Base-by-base conservation (phyloP, 345 rosid species). In the Linum usitatissimum region DNA sequence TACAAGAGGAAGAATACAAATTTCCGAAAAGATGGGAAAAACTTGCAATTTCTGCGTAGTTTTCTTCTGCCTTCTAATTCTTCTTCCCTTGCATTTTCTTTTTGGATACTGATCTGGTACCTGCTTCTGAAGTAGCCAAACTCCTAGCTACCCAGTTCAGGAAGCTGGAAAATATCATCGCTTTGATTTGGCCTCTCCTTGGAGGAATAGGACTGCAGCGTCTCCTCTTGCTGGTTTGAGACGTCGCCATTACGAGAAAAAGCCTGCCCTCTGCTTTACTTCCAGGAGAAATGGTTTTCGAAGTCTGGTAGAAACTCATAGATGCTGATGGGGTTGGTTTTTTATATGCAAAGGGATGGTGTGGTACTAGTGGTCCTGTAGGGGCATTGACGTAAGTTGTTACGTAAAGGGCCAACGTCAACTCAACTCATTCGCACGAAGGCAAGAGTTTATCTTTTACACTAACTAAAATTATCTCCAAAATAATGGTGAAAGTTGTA, bases 121-220 rank as follows among this genome's bases (percentile, higher is more conserved):
- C 28, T 12, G 66, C 62, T 34, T 45, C 23, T 19, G 54, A n/a
- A 58, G 60, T 23, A 23, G 3, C 38, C 38, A 34, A 1, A 34
- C 38, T 1, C 38, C 60, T 14, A 40, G 15, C 56, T 20, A 70
- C 57, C 55, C 40, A 17, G 34, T 67, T 67, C 36, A 64, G 28
- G 49, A 75, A 59, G 13, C 3, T 59, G 30, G 68, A 64, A 12
- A 75, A 12, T 14, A 78, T 69, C 18, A 18, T 59, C 31, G 8
- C 49, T 62, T 69, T 78, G 64, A 78, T 59, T 45, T 36, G 75
- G 18, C 81, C 81, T 70, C 81, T 71, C 53, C 66, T 68, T 1
- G 76, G 77, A 30, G 81, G 78, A 58, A 66, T 34, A 34, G 38
- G 40, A 68, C 36, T 38, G 1, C 20, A 66, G 1, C 20, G 64